Percentiles rank a stretch among this genome's conserved stretches.
These are phyloP conservation scores for Yamadazyma triangularis DNA, from an alignment of 1,139 yeast genomes.

Conservation along the genomic window DNA sequence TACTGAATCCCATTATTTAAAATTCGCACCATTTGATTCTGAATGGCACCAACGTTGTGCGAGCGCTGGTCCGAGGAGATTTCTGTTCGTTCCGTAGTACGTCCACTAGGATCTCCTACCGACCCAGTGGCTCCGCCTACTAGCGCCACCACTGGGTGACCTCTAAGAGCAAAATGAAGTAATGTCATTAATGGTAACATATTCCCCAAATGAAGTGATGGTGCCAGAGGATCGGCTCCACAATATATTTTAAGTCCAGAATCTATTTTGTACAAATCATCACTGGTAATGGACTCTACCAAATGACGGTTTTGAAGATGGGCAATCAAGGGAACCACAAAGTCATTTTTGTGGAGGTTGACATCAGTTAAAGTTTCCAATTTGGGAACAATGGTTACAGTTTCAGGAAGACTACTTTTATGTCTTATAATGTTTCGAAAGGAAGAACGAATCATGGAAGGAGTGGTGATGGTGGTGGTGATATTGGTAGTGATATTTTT, in stretches of 20 bases:
- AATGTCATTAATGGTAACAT: conserved; percentile 80
- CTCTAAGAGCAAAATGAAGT: conserved; percentile 77
- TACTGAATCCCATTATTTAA: conserved; percentile 58
- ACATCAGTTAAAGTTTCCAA: conserved; percentile 22
- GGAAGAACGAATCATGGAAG: too few relatives aligned
- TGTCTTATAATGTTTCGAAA: too few relatives aligned
- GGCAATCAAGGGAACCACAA: conserved; percentile 35
- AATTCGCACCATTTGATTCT: conserved; percentile 57
- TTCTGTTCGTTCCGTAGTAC: conserved; percentile 65
- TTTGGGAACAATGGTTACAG: conserved; percentile 32
- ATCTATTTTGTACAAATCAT: conserved; percentile 38
- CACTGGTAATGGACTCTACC: conserved; percentile 46
- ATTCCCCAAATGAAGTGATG: conserved; percentile 86
- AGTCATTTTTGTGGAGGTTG: too few relatives aligned
- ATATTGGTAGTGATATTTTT: too few relatives aligned
- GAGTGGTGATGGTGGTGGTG: too few relatives aligned
- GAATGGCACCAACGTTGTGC: conserved; percentile 59
- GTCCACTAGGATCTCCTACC: conserved; percentile 97
- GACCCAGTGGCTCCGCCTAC: conserved; percentile 98
- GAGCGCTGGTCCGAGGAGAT: conserved; percentile 50
- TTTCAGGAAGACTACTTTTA: conserved; percentile 9
- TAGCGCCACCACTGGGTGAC: conserved; percentile 75
- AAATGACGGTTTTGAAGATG: conserved; percentile 45
- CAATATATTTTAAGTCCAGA: conserved; percentile 63
- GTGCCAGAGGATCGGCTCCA: conserved; percentile 97